Evolutionary conservation across 768 basidiomycete species (phyloP), one percentile per base, ranked within the genome.

Genomic region (Fomitopsis serialis): DNA sequence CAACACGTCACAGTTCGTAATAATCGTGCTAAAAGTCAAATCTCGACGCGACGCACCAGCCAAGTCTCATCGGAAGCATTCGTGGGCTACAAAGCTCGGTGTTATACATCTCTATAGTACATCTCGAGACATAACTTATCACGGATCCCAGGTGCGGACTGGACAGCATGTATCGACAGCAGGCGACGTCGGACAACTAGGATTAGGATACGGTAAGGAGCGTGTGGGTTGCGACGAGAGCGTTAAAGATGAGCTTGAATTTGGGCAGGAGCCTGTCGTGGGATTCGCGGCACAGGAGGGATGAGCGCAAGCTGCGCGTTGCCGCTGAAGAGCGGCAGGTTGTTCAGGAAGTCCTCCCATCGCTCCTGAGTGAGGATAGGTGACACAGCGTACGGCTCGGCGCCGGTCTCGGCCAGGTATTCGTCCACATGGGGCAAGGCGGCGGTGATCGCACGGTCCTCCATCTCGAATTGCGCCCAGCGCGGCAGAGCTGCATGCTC

Each of bases 401-500:
- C 55, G 4, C 51, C 54, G 44, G 48, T 55, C 29, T 48, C 29
- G 21, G 22, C 43, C 22, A 65, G 53, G 24, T 48, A 57, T 19
- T 54, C 56, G 2, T 60, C 62, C 23, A 64, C 43, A 22, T 22
- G 57, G 0, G 55, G 51, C 21, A 62, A 43, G 13, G 56, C 51
- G 2, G 55, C 54, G 10, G 48, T 48, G 23, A 59, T 24, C 1
- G 64, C 63, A 7, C 13, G 23, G 1, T 40, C 50, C 43, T 62
- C 59, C 48, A 54, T 56, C 45, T 56, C 51, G 21, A 32, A 72
- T 60, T 83, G 79, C 12, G 65, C 62, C 54, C 71, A 64, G n/a
- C 81, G 72, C 12, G 72, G 67, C 24, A 82, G 58, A 2, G 75
- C 73, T 21, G 65, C 73, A 52, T 74, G 66, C 63, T 84, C 82